These are phyloP conservation scores for Spencermartinsiella ligniputridi DNA, from an alignment of 1,139 yeast species.

Conservation along the genomic window DNA sequence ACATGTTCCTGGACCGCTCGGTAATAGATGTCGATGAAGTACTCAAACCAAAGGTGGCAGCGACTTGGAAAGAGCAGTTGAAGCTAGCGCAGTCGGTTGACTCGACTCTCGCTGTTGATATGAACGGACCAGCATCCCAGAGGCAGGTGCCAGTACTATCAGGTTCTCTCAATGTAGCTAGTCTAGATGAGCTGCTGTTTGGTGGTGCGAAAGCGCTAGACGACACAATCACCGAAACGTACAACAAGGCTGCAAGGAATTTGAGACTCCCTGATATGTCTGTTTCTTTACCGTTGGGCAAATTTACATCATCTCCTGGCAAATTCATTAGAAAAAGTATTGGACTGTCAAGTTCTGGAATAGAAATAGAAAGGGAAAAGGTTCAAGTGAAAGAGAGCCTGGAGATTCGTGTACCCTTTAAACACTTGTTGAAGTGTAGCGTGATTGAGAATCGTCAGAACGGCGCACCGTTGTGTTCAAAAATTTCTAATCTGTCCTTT, in stretches of 20 bases:
- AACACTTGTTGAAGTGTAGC: constrained; percentile 9
- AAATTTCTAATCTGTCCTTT: constrained; percentile 14
- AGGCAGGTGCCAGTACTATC: neutral
- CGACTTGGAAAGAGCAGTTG: constrained; percentile 20
- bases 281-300: constrained; percentile 19
- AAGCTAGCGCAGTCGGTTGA: constrained; percentile 15
- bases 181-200: constrained; percentile 52
- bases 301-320: constrained; percentile 17
- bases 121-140: neutral
- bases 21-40: neutral
- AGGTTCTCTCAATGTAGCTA: constrained; percentile 26
- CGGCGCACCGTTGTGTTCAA: constrained; percentile 13
- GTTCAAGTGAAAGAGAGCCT: neutral
- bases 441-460: constrained; percentile 13
- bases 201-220: constrained; percentile 36
- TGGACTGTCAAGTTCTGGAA: constrained; percentile 3
- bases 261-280: constrained; percentile 23
- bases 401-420: neutral
- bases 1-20: neutral
- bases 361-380: neutral
- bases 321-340: constrained; percentile 3
- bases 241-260: constrained; percentile 22
- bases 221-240: constrained; percentile 18
- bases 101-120: constrained; percentile 15
- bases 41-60: constrained; percentile 3